Base-by-base conservation (phyloP, 345 rosid genomes). In the Eucalyptus regnans region DNA sequence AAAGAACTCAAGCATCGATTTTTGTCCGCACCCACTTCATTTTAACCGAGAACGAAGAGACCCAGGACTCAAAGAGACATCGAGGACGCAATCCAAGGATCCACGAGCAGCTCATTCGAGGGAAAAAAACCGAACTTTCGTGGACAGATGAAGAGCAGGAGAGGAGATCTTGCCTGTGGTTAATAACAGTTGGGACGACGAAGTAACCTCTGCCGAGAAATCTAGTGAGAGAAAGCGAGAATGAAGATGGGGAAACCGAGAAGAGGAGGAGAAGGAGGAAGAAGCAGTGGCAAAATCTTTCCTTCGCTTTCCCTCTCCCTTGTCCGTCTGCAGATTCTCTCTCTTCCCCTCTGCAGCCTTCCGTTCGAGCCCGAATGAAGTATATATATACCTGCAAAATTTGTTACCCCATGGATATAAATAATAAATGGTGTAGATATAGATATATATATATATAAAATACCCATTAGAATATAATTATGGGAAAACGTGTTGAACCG, bases 141-240 rank as follows among this genome's bases (percentile, higher is more conserved):
- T 16, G 60, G 71, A 43, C 9, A 37, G 54, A 49, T 27, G 87
- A 44, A 52, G 71, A 12, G 68, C 54, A 22, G 86, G 68, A 54
- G 86, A 52, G 88, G 89, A 71, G 87, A 87, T 27, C 90, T 86
- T 50, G 91, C 96, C 96, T 91, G 92, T 84, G 88, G 88, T 91
- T 88, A 89, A 91, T 90, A 92, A 66, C 91, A 85, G 93, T 87
- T 88, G 90, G 89, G 89, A 88, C 48, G 3, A 76, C 43, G 48
- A 76, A 11, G 48, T 76, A 76, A 41, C 25, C 48, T 41, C 27
- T 76, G 84, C 84, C 16, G 1, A 41, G 48, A 41, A 76, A 76
- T 41, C 84, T 76, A 76, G 48, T 2, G 27, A 76, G 83, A 71
- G 14, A 27, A 46, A 86, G 87, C 60, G 27, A n/a, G 41, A 31